These are phyloP conservation scores for Debaryomyces psychrophilus DNA, from an alignment of 1,139 yeast species.

Conservation along the genomic window DNA sequence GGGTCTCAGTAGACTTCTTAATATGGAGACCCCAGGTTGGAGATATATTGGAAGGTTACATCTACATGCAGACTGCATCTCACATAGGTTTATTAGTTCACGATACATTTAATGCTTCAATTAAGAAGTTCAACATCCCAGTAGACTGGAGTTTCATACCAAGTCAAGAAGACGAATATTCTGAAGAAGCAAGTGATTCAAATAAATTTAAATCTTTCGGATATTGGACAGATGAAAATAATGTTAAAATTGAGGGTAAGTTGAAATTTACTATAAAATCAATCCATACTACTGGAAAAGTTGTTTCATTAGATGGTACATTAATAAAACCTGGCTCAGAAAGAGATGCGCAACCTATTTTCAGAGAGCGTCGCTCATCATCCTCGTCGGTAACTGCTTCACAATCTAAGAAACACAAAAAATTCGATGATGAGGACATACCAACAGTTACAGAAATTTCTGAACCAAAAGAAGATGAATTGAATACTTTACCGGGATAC, in stretches of 20 bases:
- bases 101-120: constrained; percentile 93
- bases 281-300: constrained; percentile 76
- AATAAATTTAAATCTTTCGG: constrained; percentile 63
- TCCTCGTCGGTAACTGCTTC: constrained; percentile 14
- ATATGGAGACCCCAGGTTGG: constrained; percentile 90
- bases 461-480: constrained; percentile 28
- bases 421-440: constrained; percentile 42
- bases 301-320: constrained; percentile 85
- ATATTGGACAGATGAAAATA: constrained; percentile 80
- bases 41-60: constrained; percentile 81
- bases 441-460: constrained; percentile 27
- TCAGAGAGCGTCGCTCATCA: constrained; percentile 34
- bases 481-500: constrained; percentile 25
- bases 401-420: constrained; percentile 38
- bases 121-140: constrained; percentile 84
- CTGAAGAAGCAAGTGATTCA: constrained; percentile 20
- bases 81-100: constrained; percentile 90
- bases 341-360: constrained; percentile 56
- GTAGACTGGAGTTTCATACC: constrained; percentile 81
- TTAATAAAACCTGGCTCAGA: constrained; percentile 65
- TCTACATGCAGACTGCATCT: constrained; percentile 91
- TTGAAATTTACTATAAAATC: constrained; percentile 71
- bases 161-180: constrained; percentile 64
- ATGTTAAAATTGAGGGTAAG: constrained; percentile 77
- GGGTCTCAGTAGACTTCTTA: constrained; percentile 83